Evolutionary conservation across 768 basidiomycete genomes (phyloP).

Genomic region (Clathrus columnatus): DNA sequence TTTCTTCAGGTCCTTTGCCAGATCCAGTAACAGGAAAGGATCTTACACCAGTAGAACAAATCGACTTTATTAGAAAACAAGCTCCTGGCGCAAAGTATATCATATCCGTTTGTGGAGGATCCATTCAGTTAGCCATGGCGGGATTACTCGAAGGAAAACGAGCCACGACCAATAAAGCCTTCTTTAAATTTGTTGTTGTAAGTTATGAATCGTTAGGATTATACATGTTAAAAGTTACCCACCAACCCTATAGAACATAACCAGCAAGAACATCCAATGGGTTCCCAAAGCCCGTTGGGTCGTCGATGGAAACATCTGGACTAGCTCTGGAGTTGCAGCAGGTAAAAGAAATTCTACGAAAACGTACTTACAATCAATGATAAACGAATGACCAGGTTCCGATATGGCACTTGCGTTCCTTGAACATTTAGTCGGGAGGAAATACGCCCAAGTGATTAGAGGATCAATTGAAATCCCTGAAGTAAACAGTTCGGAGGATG

Average conservation of each 20-base stretch:
- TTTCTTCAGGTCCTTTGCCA: neutral
- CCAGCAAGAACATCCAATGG: slow-evolving; percentile 3
- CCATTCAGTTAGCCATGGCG: slow-evolving; percentile 7
- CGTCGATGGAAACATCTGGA: slow-evolving; percentile 9
- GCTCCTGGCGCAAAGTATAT: slow-evolving; percentile 13
- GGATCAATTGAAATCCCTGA: slow-evolving; percentile 18
- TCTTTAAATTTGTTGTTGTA: neutral
- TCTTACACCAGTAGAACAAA: slow-evolving; percentile 15
- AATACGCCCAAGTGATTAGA: slow-evolving; percentile 13
- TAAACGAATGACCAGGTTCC: neutral
- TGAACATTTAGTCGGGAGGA: neutral
- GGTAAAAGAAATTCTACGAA: slow-evolving; percentile 2
- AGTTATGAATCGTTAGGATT: neutral
- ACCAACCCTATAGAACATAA: neutral
- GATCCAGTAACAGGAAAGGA: slow-evolving; percentile 10
- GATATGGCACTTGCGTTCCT: slow-evolving; percentile 9
- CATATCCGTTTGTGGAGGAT: slow-evolving; percentile 9
- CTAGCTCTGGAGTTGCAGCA: slow-evolving; percentile 3
- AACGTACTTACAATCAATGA: neutral
- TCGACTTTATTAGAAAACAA: slow-evolving; percentile 10
- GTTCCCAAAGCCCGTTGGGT: slow-evolving; percentile 12
- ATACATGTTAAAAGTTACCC: neutral
- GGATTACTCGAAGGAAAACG: slow-evolving; percentile 11
- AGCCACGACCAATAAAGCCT: slow-evolving; percentile 11
- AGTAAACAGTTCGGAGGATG: slow-evolving; percentile 16